Conservation (phyloP, 208 protist species). For the Leishmania tropica region DNA sequence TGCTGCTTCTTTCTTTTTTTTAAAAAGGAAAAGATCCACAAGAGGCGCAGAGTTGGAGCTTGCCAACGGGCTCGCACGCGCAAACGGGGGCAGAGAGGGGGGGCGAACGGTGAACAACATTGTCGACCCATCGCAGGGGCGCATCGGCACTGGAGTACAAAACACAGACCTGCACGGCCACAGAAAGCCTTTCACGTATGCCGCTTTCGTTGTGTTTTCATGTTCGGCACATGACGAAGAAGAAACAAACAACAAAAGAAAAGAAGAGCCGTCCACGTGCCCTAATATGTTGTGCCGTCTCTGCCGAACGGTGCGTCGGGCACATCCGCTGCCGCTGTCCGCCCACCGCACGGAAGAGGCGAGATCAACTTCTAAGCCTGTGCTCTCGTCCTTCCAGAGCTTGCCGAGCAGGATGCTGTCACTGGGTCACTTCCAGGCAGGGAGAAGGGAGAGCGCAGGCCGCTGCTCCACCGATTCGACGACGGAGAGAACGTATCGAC, state of each 20-base stretch:
- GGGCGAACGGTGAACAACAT: background rate
- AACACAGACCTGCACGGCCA: background rate
- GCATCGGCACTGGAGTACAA: background rate
- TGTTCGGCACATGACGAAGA: background rate
- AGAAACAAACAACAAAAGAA: background rate
- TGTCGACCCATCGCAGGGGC: background rate
- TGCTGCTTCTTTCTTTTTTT: background rate
- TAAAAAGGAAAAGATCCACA: background rate
- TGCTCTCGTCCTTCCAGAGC: background rate
- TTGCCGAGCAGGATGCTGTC: constrained; percentile 3
- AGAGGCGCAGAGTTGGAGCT: background rate
- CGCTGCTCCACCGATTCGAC: background rate
- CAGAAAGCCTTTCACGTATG: background rate
- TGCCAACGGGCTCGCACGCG: too few species aligned
- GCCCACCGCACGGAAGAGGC: background rate
- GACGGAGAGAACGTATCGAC: background rate
- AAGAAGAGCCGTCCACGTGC: too few species aligned
- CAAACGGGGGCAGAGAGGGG: background rate
- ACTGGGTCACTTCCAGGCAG: constrained; percentile 7
- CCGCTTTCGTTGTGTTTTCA: background rate
- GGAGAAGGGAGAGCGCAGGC: constrained; percentile 3
- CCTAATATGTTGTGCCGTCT: background rate
- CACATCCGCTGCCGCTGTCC: background rate
- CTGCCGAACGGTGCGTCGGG: too few species aligned
- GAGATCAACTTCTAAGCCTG: background rate